phyloP scores from a whole-genome alignment of 2,329 filamentous ascomycete species.

The Chaetomiaceae sp. region DNA sequence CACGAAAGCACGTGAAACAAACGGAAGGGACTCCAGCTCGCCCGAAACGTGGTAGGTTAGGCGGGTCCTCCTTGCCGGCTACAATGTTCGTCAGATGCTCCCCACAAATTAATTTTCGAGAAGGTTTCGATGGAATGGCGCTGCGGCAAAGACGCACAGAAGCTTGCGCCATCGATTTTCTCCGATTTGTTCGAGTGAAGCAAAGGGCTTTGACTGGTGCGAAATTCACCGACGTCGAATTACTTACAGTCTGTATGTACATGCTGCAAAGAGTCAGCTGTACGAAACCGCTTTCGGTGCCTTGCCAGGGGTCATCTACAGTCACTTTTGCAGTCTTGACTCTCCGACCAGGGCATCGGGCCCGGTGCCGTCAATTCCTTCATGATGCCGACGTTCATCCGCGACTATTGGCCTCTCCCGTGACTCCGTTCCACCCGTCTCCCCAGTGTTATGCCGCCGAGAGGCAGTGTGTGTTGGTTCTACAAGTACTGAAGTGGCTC shows the following conservation, averaged over 20 bases:
- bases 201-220: not conserved
- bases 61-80: no score
- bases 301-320: no score
- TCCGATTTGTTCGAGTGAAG: conserved; percentile 19
- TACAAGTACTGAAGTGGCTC: not conserved
- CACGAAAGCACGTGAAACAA: not conserved
- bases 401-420: not conserved
- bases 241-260: no score
- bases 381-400: conserved; percentile 12
- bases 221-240: not conserved
- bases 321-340: conserved; percentile 4
- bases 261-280: no score
- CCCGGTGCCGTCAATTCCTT: conserved; percentile 16
- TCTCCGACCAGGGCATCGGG: conserved; percentile 14
- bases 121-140: conserved; percentile 7
- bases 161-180: conserved; percentile 18
- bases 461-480: not conserved
- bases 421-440: not conserved
- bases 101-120: conserved; percentile 11
- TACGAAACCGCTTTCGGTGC: no score
- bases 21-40: conserved; percentile 5
- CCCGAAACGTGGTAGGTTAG: conserved; percentile 14
- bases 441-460: not conserved
- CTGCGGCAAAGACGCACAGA: not conserved
- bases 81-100: no score